These are phyloP conservation scores for Pholiota molesta DNA, from an alignment of 768 basidiomycete species.

Conservation along the genomic window DNA sequence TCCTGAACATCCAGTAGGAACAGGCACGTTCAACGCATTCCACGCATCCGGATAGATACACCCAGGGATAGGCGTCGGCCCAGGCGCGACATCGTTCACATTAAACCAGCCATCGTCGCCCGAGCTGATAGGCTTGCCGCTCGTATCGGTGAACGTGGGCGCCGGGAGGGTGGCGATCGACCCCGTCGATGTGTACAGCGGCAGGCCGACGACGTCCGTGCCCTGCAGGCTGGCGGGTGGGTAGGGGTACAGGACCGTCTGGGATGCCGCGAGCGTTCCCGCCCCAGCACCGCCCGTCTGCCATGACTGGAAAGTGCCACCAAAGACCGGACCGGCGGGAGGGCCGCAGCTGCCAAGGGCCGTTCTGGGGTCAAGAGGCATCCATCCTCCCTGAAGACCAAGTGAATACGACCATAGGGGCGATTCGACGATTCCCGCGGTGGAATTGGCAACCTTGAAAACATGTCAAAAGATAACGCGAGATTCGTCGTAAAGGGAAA, in stretches of 20 bases:
- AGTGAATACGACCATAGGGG: constrained; percentile 56
- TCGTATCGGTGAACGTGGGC: constrained; percentile 38
- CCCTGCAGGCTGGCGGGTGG: constrained; percentile 59
- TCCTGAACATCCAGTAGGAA: constrained; percentile 32
- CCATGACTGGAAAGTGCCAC: constrained; percentile 58
- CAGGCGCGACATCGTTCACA: constrained; percentile 46
- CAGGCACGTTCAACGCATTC: constrained; percentile 36
- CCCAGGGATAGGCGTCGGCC: constrained; percentile 51
- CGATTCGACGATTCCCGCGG: constrained; percentile 39
- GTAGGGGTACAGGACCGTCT: constrained; percentile 51
- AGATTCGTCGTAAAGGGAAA: not conserved
- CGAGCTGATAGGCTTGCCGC: constrained; percentile 40
- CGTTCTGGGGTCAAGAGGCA: constrained; percentile 57
- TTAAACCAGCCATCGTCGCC: constrained; percentile 61
- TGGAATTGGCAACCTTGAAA: constrained; percentile 38
- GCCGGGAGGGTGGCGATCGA: constrained; percentile 58
- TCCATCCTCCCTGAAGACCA: constrained; percentile 42
- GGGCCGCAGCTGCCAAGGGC: constrained; percentile 65
- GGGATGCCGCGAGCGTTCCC: constrained; percentile 49
- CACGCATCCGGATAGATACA: constrained; percentile 60
- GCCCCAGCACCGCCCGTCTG: constrained; percentile 69
- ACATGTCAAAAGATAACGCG: not conserved
- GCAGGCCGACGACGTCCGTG: constrained; percentile 48
- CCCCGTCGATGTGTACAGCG: constrained; percentile 72
- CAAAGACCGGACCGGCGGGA: constrained; percentile 32